Evolutionary conservation across 1,139 yeast species (phyloP).

Genomic region (Meyerozyma athensensis): DNA sequence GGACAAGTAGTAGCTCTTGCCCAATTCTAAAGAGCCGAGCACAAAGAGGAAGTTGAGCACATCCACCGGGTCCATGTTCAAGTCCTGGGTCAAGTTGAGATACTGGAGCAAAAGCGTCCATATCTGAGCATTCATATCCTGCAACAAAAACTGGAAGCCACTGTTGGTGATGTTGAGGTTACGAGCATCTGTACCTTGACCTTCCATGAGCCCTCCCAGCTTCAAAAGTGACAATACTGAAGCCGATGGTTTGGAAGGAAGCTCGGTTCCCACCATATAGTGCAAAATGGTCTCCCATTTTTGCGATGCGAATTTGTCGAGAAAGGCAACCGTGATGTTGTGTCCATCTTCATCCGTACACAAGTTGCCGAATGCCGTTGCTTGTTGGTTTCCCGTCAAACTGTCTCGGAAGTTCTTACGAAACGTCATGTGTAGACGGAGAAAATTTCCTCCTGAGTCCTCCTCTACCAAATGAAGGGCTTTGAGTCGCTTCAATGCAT

Average conservation of each 20-base stretch:
- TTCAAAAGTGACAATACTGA: conserved; percentile 62
- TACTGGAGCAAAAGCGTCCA: conserved; percentile 92
- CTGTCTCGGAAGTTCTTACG: conserved; percentile 75
- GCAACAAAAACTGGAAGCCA: conserved; percentile 90
- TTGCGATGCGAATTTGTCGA: conserved; percentile 75
- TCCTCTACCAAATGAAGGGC: conserved; percentile 75
- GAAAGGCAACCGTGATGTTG: conserved; percentile 55
- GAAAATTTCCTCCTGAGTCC: conserved; percentile 46
- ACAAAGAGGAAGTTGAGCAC: conserved; percentile 89
- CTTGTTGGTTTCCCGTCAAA: conserved; percentile 66
- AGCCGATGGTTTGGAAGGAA: conserved; percentile 58
- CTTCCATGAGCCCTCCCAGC: conserved; percentile 85
- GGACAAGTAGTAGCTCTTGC: conserved; percentile 73
- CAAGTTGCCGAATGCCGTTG: conserved; percentile 43
- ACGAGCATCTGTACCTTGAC: conserved; percentile 28
- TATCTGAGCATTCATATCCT: conserved; percentile 89
- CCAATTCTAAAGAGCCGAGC: conserved; percentile 87
- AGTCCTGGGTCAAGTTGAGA: conserved; percentile 73
- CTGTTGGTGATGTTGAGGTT: conserved; percentile 73
- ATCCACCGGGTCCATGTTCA: conserved; percentile 94
- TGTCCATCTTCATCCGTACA: conserved; percentile 31
- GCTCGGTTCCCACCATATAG: conserved; percentile 93
- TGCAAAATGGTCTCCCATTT: conserved; percentile 96
- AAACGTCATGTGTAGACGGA: conserved; percentile 69
- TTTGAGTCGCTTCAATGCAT: conserved; percentile 73